Percentiles rank a stretch among this genome's conserved stretches.
These are phyloP conservation scores for Fusarium siculi DNA, from an alignment of 2,329 filamentous ascomycete genomes.

Conservation along the genomic window DNA sequence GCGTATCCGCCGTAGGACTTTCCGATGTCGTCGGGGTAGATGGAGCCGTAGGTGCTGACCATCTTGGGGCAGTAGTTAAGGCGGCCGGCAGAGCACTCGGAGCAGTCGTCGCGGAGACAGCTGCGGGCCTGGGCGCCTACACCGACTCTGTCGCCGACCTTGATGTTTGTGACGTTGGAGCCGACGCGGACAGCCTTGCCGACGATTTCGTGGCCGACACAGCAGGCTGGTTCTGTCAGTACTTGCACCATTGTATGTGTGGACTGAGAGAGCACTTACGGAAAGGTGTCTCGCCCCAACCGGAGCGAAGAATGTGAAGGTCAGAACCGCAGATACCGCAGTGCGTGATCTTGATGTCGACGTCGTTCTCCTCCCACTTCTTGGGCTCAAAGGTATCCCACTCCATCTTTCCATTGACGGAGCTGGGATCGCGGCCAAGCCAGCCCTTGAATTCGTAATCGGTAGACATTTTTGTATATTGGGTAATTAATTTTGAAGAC, in stretches of 20 bases:
- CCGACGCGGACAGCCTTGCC: conserved; percentile 67
- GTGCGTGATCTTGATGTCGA: conserved; percentile 72
- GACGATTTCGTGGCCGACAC: conserved; percentile 74
- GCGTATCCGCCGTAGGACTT: conserved; percentile 60
- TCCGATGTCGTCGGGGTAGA: conserved; percentile 58
- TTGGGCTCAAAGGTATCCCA: conserved; percentile 69
- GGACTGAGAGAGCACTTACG: conserved; percentile 44
- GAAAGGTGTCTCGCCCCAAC: conserved; percentile 56
- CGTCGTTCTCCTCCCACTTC: conserved; percentile 69
- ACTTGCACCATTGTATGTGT: neutral
- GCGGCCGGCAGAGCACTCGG: conserved; percentile 53
- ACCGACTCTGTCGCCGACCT: conserved; percentile 71
- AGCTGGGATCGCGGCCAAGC: conserved; percentile 55
- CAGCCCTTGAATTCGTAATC: conserved; percentile 63
- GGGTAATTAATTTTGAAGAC: neutral
- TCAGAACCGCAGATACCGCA: conserved; percentile 73
- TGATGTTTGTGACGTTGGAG: conserved; percentile 58
- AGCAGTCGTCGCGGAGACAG: conserved; percentile 59
- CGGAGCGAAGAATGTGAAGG: conserved; percentile 66
- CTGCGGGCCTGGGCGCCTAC: conserved; percentile 69
- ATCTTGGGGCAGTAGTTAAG: conserved; percentile 54
- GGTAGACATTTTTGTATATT: conserved; percentile 41
- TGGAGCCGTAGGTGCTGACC: conserved; percentile 63
- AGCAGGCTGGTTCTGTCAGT: conserved; percentile 53
- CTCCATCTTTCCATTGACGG: conserved; percentile 61